These are phyloP conservation scores for Hyphopichia burtonii DNA, from an alignment of 1,139 yeast species.

Conservation along the genomic window DNA sequence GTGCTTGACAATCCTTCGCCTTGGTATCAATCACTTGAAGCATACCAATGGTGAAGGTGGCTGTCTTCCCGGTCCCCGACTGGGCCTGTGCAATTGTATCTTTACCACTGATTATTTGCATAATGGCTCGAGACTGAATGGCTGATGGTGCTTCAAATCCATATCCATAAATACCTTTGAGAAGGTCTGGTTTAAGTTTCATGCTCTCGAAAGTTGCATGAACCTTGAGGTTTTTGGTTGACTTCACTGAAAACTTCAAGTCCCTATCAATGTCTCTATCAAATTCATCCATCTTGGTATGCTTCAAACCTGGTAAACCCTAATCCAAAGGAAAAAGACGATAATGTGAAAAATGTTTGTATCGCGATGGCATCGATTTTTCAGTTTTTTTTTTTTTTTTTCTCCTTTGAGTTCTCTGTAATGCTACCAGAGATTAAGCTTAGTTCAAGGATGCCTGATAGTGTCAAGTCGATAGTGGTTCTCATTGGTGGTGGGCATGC, in stretches of 20 bases:
- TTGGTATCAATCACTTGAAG: constrained; percentile 73
- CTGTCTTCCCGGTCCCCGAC: constrained; percentile 98
- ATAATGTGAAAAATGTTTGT: not conserved
- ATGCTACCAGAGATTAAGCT: not conserved
- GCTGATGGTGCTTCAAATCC: constrained; percentile 96
- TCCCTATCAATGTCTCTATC: constrained; percentile 58
- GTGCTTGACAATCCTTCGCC: constrained; percentile 71
- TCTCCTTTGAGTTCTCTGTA: not conserved
- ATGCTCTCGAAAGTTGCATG: constrained; percentile 74
- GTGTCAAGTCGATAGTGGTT: constrained; percentile 34
- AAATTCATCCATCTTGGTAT: constrained; percentile 33
- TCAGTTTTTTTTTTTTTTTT: not conserved
- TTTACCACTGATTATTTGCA: constrained; percentile 85
- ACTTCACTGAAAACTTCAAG: constrained; percentile 51
- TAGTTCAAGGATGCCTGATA: not conserved
- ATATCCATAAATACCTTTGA: constrained; percentile 79
- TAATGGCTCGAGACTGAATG: constrained; percentile 91
- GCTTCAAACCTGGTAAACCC: not conserved
- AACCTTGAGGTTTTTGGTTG: constrained; percentile 62
- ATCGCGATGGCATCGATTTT: constrained; percentile 9
- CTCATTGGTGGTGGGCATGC: constrained; percentile 78
- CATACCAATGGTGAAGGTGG: constrained; percentile 92
- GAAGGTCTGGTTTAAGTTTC: constrained; percentile 66
- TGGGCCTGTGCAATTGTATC: constrained; percentile 98
- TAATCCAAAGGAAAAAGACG: not conserved